Conservation (phyloP, 768 basidiomycete genomes). For the Mycena haematopus region DNA sequence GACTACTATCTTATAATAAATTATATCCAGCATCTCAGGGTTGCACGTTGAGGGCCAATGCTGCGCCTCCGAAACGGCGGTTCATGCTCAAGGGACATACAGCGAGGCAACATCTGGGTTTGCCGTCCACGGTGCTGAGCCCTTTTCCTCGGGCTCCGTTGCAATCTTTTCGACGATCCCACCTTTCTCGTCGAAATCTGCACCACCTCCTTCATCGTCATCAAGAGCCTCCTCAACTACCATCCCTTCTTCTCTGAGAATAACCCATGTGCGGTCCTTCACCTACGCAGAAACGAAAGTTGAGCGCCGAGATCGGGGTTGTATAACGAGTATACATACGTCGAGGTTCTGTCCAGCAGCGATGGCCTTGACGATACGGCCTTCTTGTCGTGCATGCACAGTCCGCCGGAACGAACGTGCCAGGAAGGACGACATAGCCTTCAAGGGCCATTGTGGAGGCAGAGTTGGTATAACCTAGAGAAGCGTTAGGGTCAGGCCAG, state of each 20-base stretch:
- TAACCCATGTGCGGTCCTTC: slow-evolving; percentile 62
- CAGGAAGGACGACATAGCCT: slow-evolving; percentile 76
- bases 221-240: slow-evolving; percentile 67
- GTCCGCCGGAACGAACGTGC: slow-evolving; percentile 78
- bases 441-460: slow-evolving; percentile 79
- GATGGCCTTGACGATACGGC: slow-evolving; percentile 78
- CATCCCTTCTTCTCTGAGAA: slow-evolving; percentile 67
- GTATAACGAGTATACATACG: slow-evolving; percentile 39
- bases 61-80: no score
- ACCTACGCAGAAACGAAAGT: slow-evolving; percentile 45
- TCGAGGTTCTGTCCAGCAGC: slow-evolving; percentile 82
- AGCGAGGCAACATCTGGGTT: slow-evolving; percentile 13
- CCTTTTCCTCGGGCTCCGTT: slow-evolving; percentile 20
- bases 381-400: slow-evolving; percentile 73
- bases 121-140: slow-evolving; percentile 6
- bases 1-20: no score
- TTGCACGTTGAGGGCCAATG: no score
- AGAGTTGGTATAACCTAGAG: slow-evolving; percentile 68
- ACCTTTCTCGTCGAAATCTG: slow-evolving; percentile 52
- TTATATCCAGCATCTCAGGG: no score
- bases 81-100: slow-evolving; percentile 12
- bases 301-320: slow-evolving; percentile 1
- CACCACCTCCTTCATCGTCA: slow-evolving; percentile 43
- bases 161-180: slow-evolving; percentile 47
- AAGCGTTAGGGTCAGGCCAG: slow-evolving; percentile 8